These are phyloP conservation scores for Didymella segeticola DNA, from an alignment of 2,329 filamentous ascomycete species.

Conservation along the genomic window DNA sequence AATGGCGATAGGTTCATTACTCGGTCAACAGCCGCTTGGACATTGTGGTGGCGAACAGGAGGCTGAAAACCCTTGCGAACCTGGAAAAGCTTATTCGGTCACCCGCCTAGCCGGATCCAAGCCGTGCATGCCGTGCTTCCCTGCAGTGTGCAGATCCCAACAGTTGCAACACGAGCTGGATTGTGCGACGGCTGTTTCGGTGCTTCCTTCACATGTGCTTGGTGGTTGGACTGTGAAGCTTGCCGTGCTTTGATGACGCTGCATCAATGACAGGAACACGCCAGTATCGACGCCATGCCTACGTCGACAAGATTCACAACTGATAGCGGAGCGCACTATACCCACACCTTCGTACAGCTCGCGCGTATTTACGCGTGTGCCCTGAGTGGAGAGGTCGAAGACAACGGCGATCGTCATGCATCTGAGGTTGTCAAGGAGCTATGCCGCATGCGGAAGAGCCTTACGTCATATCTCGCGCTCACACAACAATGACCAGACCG, in stretches of 20 bases:
- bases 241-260: slow-evolving; percentile 7
- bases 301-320: neutral
- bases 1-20: slow-evolving; percentile 10
- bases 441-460: slow-evolving; percentile 12
- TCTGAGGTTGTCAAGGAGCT: slow-evolving; percentile 1
- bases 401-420: slow-evolving; percentile 9
- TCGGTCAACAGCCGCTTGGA: slow-evolving; percentile 17
- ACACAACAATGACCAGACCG: neutral
- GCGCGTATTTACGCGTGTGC: neutral
- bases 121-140: slow-evolving; percentile 12
- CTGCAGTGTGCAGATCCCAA: slow-evolving; percentile 29
- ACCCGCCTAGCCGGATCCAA: slow-evolving; percentile 10
- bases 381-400: neutral
- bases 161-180: slow-evolving; percentile 26
- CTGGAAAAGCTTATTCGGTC: slow-evolving; percentile 34
- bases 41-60: slow-evolving; percentile 28
- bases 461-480: slow-evolving; percentile 12
- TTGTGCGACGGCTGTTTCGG: slow-evolving; percentile 24
- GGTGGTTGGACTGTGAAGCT: slow-evolving; percentile 8
- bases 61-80: slow-evolving; percentile 33
- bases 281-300: neutral
- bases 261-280: slow-evolving; percentile 11
- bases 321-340: neutral
- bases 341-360: neutral
- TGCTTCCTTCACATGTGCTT: slow-evolving; percentile 26